A percentile compares a stretch with the other conserved stretches of the same genome.
Conservation (phyloP, 768 basidiomycete genomes). For the Psilocybe tampanensis region DNA sequence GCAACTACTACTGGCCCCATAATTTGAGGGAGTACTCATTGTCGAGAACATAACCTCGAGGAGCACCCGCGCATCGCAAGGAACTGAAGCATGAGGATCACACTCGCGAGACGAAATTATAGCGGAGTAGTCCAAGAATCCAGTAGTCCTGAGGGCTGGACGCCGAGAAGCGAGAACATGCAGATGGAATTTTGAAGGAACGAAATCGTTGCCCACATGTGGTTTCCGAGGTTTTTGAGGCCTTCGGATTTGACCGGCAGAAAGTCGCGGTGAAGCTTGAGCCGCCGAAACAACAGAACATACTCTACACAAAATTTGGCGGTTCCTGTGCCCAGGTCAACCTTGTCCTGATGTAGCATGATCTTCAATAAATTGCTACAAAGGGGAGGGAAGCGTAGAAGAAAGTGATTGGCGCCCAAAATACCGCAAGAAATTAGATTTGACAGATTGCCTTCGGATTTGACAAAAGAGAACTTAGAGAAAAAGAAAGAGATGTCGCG, state of each 20-base stretch:
- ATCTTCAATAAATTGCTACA: background rate
- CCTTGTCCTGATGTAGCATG: too few species aligned
- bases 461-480: conserved; percentile 21
- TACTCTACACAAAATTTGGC: too few species aligned
- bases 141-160: too few species aligned
- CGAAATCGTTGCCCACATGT: background rate
- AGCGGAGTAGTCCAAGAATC: background rate
- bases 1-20: too few species aligned
- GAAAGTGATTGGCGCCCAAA: background rate
- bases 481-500: conserved; percentile 8
- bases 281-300: too few species aligned
- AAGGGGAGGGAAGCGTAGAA: background rate
- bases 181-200: conserved; percentile 2
- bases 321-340: too few species aligned
- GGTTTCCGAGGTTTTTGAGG: background rate
- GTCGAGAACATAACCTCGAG: conserved; percentile 7
- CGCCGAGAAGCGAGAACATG: conserved; percentile 1
- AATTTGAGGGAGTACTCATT: too few species aligned
- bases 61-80: background rate
- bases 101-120: background rate
- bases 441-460: conserved; percentile 27
- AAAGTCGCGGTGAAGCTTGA: too few species aligned
- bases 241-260: too few species aligned
- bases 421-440: conserved; percentile 27
- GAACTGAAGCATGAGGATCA: background rate